Evolutionary conservation across 495 filamentous ascomycete genomes (phyloP).

Genomic region (Aspergillus campestris): DNA sequence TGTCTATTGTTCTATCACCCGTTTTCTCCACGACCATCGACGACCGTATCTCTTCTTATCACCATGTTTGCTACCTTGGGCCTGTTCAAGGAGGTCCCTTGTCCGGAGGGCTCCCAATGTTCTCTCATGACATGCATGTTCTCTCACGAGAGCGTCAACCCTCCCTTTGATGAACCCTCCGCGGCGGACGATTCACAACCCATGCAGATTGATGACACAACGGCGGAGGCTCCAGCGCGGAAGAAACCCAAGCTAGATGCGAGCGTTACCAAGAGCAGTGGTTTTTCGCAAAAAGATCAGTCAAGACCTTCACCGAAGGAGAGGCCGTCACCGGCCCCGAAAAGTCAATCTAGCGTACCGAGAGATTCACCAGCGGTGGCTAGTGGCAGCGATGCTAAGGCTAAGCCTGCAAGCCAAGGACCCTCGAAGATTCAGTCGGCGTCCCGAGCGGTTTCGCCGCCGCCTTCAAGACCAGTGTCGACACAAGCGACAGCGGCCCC

Average conservation of each 20-base stretch:
- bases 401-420: constrained; percentile 1
- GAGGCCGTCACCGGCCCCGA: neutral
- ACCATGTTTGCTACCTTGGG: constrained; percentile 61
- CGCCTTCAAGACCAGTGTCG: constrained; percentile 19
- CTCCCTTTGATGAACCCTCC: constrained; percentile 1
- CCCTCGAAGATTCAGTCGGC: constrained; percentile 12
- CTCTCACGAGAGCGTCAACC: constrained; percentile 31
- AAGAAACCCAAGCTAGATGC: constrained; percentile 9
- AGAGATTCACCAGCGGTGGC: neutral
- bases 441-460: constrained; percentile 32
- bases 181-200: neutral
- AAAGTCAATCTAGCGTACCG: neutral
- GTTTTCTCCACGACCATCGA: constrained; percentile 6
- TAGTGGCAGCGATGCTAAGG: neutral
- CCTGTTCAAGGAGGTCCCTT: constrained; percentile 55
- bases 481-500: constrained; percentile 9
- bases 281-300: neutral
- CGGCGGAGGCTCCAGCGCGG: constrained; percentile 1
- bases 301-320: neutral
- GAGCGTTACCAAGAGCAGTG: too few relatives aligned
- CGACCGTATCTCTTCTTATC: constrained; percentile 16
- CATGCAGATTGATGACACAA: neutral
- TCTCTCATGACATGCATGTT: constrained; percentile 53
- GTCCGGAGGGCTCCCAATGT: constrained; percentile 52
- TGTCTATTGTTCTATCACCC: neutral